Percentiles rank a stretch among this genome's conserved stretches.
Conservation (phyloP, 192 early-diverging fungal genomes). For the Irineochytrium annulatum region DNA sequence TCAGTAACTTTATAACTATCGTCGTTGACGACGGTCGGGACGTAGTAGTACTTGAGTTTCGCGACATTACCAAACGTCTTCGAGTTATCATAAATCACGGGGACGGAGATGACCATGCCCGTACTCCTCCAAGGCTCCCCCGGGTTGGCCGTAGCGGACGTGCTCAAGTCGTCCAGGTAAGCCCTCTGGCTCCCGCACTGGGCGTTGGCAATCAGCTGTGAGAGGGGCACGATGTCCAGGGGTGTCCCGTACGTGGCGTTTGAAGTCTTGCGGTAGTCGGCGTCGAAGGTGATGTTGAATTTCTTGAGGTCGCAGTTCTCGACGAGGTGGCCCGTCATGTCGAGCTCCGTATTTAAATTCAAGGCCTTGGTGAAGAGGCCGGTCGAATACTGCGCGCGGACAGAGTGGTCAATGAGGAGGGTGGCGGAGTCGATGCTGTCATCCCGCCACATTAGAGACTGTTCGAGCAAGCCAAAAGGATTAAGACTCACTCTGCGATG, state of each 20-base stretch:
- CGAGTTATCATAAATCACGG: too few species aligned
- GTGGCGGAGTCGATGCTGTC: constrained; percentile 30
- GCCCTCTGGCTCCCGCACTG: too few species aligned
- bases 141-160: constrained; percentile 16
- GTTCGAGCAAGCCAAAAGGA: too few species aligned
- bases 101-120: constrained; percentile 29
- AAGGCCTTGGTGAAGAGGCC: background rate
- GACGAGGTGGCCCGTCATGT: background rate
- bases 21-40: background rate
- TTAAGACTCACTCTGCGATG: too few species aligned
- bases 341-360: background rate
- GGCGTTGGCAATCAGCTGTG: too few species aligned
- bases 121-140: constrained; percentile 19
- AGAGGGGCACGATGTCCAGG: too few species aligned
- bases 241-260: too few species aligned
- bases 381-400: constrained; percentile 10
- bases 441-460: too few species aligned
- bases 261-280: background rate
- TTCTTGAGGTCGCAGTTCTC: background rate
- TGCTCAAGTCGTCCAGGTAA: too few species aligned
- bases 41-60: background rate
- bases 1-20: background rate
- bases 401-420: constrained; percentile 26
- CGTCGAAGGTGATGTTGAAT: background rate
- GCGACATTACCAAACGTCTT: constrained; percentile 3